Percentiles rank a stretch among this genome's conserved stretches.
These are phyloP conservation scores for Cystobasidium pallidum DNA, from an alignment of 1,284 basidiomycete genomes.

Conservation along the genomic window DNA sequence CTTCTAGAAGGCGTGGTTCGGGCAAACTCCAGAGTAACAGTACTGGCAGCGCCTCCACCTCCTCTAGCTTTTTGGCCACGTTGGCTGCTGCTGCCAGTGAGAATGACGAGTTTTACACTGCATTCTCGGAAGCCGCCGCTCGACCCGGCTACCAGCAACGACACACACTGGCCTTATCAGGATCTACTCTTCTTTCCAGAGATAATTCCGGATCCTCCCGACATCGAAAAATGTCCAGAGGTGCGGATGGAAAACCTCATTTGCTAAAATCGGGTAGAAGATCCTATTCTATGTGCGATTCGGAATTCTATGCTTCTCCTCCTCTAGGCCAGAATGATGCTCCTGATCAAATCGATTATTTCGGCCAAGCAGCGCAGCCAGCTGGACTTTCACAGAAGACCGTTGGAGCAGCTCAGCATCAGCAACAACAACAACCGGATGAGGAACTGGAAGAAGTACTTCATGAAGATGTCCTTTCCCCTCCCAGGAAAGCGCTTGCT, in stretches of 20 bases:
- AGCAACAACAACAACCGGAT: neutral
- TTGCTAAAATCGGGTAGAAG: constrained; percentile 23
- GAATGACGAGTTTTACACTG: constrained; percentile 5
- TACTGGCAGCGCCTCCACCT: constrained; percentile 12
- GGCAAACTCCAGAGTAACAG: constrained; percentile 14
- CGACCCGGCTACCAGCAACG: constrained; percentile 15
- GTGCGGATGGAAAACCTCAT: constrained; percentile 29
- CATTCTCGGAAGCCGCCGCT: neutral
- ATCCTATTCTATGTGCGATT: constrained; percentile 42
- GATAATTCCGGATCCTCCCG: constrained; percentile 24
- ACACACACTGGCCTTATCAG: constrained; percentile 17
- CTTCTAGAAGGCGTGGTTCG: constrained; percentile 19
- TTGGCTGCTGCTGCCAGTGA: constrained; percentile 8
- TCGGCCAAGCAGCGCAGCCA: neutral
- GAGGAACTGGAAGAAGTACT: constrained; percentile 18
- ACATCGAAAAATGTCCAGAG: constrained; percentile 43
- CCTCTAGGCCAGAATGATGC: constrained; percentile 12
- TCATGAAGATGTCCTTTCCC: constrained; percentile 36
- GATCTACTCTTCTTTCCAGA: constrained; percentile 13
- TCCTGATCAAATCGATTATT: constrained; percentile 9
- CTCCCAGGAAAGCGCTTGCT: constrained; percentile 20
- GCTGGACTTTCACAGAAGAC: neutral
- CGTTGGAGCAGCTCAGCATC: neutral
- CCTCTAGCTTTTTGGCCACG: constrained; percentile 20
- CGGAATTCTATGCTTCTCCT: constrained; percentile 42